These are phyloP conservation scores for Mycotypha africana DNA, from an alignment of 371 early-diverging fungal species.

Conservation along the genomic window DNA sequence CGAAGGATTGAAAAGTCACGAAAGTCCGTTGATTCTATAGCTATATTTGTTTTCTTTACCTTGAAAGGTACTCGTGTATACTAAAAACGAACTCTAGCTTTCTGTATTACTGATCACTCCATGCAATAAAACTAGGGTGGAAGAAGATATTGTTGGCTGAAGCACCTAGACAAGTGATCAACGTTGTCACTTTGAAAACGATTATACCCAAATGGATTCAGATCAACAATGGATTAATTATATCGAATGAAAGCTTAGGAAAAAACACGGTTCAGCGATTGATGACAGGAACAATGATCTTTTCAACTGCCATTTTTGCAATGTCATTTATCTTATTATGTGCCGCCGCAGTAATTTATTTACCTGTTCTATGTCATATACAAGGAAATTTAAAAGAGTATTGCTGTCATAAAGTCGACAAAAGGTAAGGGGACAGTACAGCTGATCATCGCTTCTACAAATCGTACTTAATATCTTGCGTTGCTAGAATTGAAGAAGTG, in stretches of 20 bases:
- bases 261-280: slow-evolving; percentile 22
- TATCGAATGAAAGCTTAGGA: slow-evolving; percentile 40
- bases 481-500: slow-evolving; percentile 22
- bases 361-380: slow-evolving; percentile 77
- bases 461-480: background rate
- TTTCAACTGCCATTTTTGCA: slow-evolving; percentile 32
- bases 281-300: slow-evolving; percentile 43
- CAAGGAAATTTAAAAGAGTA: slow-evolving; percentile 90
- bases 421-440: slow-evolving; percentile 46
- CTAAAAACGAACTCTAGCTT: slow-evolving; percentile 39
- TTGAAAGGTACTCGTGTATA: slow-evolving; percentile 57
- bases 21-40: slow-evolving; percentile 62
- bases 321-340: slow-evolving; percentile 55
- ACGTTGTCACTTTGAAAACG: slow-evolving; percentile 29
- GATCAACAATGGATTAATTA: slow-evolving; percentile 13
- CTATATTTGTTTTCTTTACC: slow-evolving; percentile 85
- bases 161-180: slow-evolving; percentile 77
- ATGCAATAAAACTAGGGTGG: slow-evolving; percentile 62
- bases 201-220: slow-evolving; percentile 34
- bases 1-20: slow-evolving; percentile 64
- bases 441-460: too few species aligned
- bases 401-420: slow-evolving; percentile 87
- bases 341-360: slow-evolving; percentile 66
- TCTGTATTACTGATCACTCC: slow-evolving; percentile 30
- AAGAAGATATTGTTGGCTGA: slow-evolving; percentile 83